phyloP scores from a whole-genome alignment of 495 filamentous ascomycete genomes.

The Penicillium macrosclerotiorum region DNA sequence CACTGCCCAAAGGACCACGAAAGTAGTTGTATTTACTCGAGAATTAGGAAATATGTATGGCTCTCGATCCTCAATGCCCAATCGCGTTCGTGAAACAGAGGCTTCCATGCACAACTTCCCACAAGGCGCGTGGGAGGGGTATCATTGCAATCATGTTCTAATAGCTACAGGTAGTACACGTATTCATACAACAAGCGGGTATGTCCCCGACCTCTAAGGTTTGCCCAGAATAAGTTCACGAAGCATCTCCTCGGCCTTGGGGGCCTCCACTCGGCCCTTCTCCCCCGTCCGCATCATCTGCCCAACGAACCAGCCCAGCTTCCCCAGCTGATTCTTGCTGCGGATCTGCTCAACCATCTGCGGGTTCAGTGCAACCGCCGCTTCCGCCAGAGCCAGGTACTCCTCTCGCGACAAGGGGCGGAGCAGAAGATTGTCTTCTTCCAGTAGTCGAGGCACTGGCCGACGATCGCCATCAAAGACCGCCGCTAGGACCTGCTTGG shows the following conservation, averaged over 20 bases:
- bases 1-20: too few species aligned
- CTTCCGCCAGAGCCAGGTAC: constrained; percentile 43
- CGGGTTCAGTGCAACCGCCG: constrained; percentile 46
- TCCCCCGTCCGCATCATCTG: constrained; percentile 80
- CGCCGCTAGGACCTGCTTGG: constrained; percentile 68
- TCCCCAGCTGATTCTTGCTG: constrained; percentile 63
- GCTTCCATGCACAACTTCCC: too few species aligned
- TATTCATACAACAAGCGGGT: constrained; percentile 5
- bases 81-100: too few species aligned
- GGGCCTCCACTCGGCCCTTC: constrained; percentile 75
- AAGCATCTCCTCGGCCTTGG: constrained; percentile 65
- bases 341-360: constrained; percentile 68
- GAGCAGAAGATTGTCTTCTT: constrained; percentile 64
- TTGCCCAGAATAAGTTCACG: constrained; percentile 49
- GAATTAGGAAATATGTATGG: too few species aligned
- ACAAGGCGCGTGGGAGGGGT: constrained; percentile 10
- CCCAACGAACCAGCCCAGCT: constrained; percentile 85
- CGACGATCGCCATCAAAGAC: constrained; percentile 56
- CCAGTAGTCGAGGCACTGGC: constrained; percentile 58
- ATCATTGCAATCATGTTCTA: too few species aligned
- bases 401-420: constrained; percentile 52
- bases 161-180: constrained; percentile 11
- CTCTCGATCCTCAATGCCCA: too few species aligned
- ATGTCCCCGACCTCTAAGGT: not conserved
- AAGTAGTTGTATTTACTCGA: too few species aligned